Evolutionary conservation across 108 stramenopile species (phyloP), one percentile per base, ranked within the genome.

Genomic region (Mediolabrus comicus): DNA sequence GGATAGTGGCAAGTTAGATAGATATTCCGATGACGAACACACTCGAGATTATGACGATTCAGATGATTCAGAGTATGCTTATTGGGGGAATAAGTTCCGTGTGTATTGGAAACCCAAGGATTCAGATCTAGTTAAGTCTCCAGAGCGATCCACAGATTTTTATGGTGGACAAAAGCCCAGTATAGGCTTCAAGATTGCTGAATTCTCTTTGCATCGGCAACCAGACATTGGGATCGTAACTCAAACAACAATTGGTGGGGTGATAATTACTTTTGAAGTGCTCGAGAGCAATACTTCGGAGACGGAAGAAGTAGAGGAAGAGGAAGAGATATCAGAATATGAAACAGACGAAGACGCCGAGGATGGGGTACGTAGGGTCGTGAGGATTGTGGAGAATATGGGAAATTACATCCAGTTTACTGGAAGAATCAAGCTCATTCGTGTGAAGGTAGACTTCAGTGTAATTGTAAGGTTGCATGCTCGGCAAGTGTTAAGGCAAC

Each of bases 61-160:
- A 13, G 13, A 14, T 17, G 17, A 16, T 31, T 53, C 54, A 34
- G 52, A 36, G 24, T 54, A 55, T 66, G 65, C 53, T 33, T 66
- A 66, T 25, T 3, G 17, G 5, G 65, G 65, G 6, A 53, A 66
- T 24, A 19, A 12, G n/a, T 10, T 66, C 29, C 65, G 65, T 52
- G 27, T 66, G 53, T 54, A 56, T 32, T 66, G 65, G 65, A 53
- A 66, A n/a, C 65, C 65, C 8, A 54, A 16, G 7, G 32, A 66
- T 26, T 53, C 28, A 31, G 65, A 66, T 56, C 30, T 32, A 17
- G 27, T 54, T 26, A 54, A 66, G 25, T 10, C 53, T n/a, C 27
- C 52, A 29, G 16, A 54, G 31, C 3, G 53, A 3, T 13, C 12
- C 38, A 8, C 7, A 8, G 53, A 55, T 34, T 33, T 54, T 13